A percentile compares a stretch with the other conserved stretches of the same genome.
Conservation (phyloP, 2,329 filamentous ascomycete species). For the Microdochium paspali region DNA sequence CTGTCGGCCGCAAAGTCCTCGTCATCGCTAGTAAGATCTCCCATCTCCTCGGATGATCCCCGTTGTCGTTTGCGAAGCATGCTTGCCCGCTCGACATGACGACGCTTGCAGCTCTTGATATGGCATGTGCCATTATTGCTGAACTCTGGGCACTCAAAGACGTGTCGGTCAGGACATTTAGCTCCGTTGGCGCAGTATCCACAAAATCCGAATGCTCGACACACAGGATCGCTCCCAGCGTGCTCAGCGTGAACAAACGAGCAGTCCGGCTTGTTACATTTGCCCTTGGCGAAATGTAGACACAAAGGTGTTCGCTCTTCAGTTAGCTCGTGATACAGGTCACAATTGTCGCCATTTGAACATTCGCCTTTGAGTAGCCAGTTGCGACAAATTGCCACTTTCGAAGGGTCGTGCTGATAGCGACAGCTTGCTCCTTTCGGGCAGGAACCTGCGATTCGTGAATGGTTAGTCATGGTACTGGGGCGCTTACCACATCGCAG, state of each 20-base stretch:
- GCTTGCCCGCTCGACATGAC: constrained; percentile 81
- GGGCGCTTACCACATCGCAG: constrained; percentile 30
- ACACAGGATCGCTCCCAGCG: constrained; percentile 69
- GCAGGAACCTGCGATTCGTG: constrained; percentile 60
- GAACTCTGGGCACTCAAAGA: constrained; percentile 90
- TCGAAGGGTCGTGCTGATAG: constrained; percentile 74
- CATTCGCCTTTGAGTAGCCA: constrained; percentile 75
- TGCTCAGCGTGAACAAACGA: constrained; percentile 79
- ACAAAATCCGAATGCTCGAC: constrained; percentile 71
- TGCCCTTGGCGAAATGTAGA: constrained; percentile 80
- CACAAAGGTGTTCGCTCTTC: constrained; percentile 81
- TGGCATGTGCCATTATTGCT: constrained; percentile 82
- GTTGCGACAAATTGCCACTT: constrained; percentile 84
- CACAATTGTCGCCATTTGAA: constrained; percentile 67
- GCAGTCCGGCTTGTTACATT: constrained; percentile 80
- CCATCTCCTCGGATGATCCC: constrained; percentile 38
- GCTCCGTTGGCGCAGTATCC: constrained; percentile 84
- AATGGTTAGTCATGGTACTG: constrained; percentile 30
- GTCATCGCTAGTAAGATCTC: constrained; percentile 71
- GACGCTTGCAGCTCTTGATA: constrained; percentile 71
- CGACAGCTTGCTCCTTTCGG: constrained; percentile 71
- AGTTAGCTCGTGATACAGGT: constrained; percentile 79
- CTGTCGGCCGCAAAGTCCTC: constrained; percentile 58
- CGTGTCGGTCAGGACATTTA: constrained; percentile 71
- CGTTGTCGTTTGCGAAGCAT: constrained; percentile 54